These are phyloP conservation scores for Neurospora sp. DNA, from an alignment of 2,329 filamentous ascomycete genomes.

Conservation along the genomic window DNA sequence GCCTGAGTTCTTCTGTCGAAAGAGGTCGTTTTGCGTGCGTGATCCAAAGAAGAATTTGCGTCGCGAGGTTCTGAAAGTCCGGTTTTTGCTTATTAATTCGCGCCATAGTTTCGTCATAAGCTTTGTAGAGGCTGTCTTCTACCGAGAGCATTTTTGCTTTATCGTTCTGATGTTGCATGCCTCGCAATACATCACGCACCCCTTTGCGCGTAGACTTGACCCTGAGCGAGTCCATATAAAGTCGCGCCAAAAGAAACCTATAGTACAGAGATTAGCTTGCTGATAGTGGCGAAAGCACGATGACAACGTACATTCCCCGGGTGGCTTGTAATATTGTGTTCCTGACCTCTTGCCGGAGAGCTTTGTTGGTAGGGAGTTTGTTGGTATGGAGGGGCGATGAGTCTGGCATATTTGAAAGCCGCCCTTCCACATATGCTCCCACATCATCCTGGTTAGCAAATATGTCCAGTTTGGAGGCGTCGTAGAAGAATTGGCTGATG, in stretches of 20 bases:
- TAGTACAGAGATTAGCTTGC: neutral
- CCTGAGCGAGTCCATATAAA: neutral
- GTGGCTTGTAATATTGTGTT: too few relatives aligned
- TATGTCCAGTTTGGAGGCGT: conserved; percentile 6
- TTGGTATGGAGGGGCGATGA: neutral
- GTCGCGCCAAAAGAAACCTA: conserved; percentile 6
- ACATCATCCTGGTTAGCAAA: conserved; percentile 7
- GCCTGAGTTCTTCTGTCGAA: conserved; percentile 22
- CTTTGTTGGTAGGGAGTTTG: too few relatives aligned
- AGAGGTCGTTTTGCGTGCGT: conserved; percentile 22
- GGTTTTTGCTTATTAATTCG: conserved; percentile 23
- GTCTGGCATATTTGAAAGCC: neutral
- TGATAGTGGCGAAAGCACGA: too few relatives aligned
- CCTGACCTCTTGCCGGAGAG: neutral
- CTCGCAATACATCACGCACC: neutral
- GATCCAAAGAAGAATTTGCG: conserved; percentile 26
- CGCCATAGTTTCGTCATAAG: conserved; percentile 25
- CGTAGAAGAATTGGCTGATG: neutral
- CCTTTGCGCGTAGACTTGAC: conserved; percentile 2
- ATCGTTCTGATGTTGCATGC: neutral
- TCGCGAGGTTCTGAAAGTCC: conserved; percentile 16
- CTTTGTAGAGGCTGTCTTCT: conserved; percentile 17
- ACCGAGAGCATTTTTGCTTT: conserved; percentile 7
- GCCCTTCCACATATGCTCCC: conserved; percentile 5
- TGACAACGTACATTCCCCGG: too few relatives aligned